Conservation (phyloP, 75 land plant species). For the Ceratopteris richardii region DNA sequence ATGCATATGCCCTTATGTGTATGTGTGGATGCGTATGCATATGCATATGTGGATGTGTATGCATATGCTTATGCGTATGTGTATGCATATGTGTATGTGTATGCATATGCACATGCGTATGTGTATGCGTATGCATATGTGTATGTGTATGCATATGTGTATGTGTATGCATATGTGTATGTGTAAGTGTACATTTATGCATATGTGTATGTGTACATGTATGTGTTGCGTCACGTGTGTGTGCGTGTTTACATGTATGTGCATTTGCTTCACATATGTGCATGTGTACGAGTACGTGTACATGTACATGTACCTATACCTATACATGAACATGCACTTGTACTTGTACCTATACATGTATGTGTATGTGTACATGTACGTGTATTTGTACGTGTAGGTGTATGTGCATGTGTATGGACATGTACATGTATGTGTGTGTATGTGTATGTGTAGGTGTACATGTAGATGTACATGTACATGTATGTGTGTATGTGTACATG, state of each 20-base stretch:
- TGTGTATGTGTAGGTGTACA: not conserved
- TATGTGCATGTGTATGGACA: too few species aligned
- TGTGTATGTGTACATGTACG: not conserved
- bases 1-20: too few species aligned
- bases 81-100: too few species aligned
- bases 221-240: not conserved
- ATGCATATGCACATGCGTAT: too few species aligned
- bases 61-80: too few species aligned
- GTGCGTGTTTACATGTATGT: constrained; percentile 4
- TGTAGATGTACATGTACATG: not conserved
- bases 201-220: not conserved
- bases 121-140: too few species aligned
- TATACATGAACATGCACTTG: too few species aligned
- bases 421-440: too few species aligned
- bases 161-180: not conserved
- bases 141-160: not conserved
- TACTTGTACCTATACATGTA: too few species aligned
- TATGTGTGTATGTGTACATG: too few species aligned
- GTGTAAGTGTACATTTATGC: not conserved
- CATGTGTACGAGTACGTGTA: not conserved
- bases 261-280: not conserved
- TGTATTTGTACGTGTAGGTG: not conserved
- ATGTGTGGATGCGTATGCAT: too few species aligned
- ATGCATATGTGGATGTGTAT: too few species aligned
- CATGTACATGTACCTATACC: not conserved